These are phyloP conservation scores for Ceraceosorus guamensis DNA, from an alignment of 1,284 basidiomycete genomes.

Conservation along the genomic window DNA sequence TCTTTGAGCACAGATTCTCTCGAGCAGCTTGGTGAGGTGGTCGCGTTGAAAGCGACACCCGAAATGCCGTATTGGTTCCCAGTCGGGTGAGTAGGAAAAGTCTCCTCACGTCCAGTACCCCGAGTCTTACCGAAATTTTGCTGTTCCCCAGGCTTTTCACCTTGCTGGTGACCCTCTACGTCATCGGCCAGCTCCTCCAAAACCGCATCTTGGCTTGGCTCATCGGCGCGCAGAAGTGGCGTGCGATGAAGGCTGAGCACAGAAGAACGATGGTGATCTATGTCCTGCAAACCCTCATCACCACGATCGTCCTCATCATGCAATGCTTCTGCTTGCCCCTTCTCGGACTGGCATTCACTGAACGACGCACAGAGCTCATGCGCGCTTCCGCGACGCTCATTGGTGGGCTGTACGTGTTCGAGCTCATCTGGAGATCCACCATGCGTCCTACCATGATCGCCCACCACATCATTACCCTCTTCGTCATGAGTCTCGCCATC, in stretches of 20 bases:
- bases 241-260: slow-evolving; percentile 11
- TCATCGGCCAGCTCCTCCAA: too few relatives aligned
- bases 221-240: slow-evolving; percentile 6
- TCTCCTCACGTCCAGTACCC: too few relatives aligned
- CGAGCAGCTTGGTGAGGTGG: too few relatives aligned
- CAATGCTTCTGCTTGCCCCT: slow-evolving; percentile 8
- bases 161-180: too few relatives aligned
- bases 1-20: too few relatives aligned
- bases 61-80: too few relatives aligned
- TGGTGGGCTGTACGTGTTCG: slow-evolving; percentile 18
- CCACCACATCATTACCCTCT: slow-evolving; percentile 18
- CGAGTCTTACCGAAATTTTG: too few relatives aligned
- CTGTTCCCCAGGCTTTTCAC: too few relatives aligned
- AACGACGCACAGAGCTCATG: slow-evolving; percentile 10
- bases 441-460: slow-evolving; percentile 19
- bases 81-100: too few relatives aligned
- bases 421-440: slow-evolving; percentile 16
- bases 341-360: slow-evolving; percentile 4
- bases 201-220: too few relatives aligned
- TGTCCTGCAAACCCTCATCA: slow-evolving; percentile 10
- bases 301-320: slow-evolving; percentile 2
- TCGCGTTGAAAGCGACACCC: too few relatives aligned
- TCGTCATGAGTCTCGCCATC: slow-evolving; percentile 16
- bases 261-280: slow-evolving; percentile 16
- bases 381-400: slow-evolving; percentile 10